These are phyloP conservation scores for Aureobasidium zeae DNA, from an alignment of 2,329 filamentous ascomycete genomes.

Conservation along the genomic window DNA sequence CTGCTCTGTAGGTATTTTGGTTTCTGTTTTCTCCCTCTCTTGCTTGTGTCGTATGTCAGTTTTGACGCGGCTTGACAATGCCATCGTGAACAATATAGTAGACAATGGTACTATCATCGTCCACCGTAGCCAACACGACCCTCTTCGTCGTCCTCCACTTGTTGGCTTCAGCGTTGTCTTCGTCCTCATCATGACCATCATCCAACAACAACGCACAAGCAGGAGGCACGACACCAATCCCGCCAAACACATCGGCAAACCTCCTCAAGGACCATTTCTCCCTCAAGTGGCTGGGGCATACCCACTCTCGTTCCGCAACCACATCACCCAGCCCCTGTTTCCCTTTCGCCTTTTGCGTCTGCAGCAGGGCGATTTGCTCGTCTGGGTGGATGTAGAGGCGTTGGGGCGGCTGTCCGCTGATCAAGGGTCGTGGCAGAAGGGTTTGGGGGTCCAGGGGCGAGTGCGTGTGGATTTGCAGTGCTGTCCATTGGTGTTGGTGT, in stretches of 20 bases:
- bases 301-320: slow-evolving; percentile 57
- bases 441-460: slow-evolving; percentile 16
- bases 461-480: slow-evolving; percentile 43
- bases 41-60: slow-evolving; percentile 40
- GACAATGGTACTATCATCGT: slow-evolving; percentile 72
- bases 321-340: slow-evolving; percentile 25
- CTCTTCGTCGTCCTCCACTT: slow-evolving; percentile 50
- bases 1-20: too few relatives aligned
- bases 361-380: slow-evolving; percentile 66
- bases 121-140: slow-evolving; percentile 62
- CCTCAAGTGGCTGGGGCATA: slow-evolving; percentile 61
- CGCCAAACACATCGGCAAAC: slow-evolving; percentile 63
- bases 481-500: slow-evolving; percentile 67
- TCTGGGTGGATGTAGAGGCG: slow-evolving; percentile 73
- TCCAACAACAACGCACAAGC: too few relatives aligned
- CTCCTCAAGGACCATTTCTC: slow-evolving; percentile 62
- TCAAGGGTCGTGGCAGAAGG: slow-evolving; percentile 49
- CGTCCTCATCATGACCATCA: slow-evolving; percentile 17
- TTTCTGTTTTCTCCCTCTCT: too few relatives aligned
- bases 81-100: slow-evolving; percentile 82
- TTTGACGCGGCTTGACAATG: slow-evolving; percentile 78
- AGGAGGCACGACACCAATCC: slow-evolving; percentile 33
- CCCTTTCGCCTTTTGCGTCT: slow-evolving; percentile 37
- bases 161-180: slow-evolving; percentile 23
- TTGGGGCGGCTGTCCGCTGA: slow-evolving; percentile 64